phyloP scores from a whole-genome alignment of 352 stramenopile genomes.

The Phytophthora podocarpi region DNA sequence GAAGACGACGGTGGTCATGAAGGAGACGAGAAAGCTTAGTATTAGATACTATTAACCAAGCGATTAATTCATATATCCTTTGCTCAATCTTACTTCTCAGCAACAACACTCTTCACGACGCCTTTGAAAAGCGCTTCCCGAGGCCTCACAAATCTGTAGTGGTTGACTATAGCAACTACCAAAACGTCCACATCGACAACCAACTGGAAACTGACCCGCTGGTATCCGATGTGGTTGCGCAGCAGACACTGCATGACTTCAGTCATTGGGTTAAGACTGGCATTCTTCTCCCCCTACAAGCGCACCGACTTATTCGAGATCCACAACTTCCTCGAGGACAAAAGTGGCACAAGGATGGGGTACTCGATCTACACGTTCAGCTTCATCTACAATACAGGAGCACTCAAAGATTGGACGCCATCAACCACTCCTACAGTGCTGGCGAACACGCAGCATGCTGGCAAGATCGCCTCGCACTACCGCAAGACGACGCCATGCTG shows the following conservation, averaged over 20 bases:
- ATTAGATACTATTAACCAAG: too few species aligned
- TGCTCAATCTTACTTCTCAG: too few species aligned
- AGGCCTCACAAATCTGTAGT: too few species aligned
- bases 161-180: too few species aligned
- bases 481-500: conserved; percentile 49
- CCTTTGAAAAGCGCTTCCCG: too few species aligned
- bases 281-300: conserved; percentile 55
- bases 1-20: too few species aligned
- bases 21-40: too few species aligned
- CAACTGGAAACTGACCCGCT: conserved; percentile 47
- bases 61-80: too few species aligned
- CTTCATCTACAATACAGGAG: conserved; percentile 47
- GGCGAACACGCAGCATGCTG: conserved; percentile 36
- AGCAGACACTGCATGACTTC: conserved; percentile 59
- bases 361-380: conserved; percentile 43
- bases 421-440: too few species aligned
- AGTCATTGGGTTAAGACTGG: conserved; percentile 39
- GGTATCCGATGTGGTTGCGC: conserved; percentile 42
- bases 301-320: conserved; percentile 52
- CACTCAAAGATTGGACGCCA: too few species aligned
- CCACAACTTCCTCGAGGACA: conserved; percentile 42
- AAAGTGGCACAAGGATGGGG: conserved; percentile 34
- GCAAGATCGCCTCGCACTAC: conserved; percentile 51
- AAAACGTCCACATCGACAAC: conserved; percentile 66
- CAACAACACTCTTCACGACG: too few species aligned